Evolutionary conservation across 75 land plant species (phyloP).

Genomic region (Ceratopteris richardii): DNA sequence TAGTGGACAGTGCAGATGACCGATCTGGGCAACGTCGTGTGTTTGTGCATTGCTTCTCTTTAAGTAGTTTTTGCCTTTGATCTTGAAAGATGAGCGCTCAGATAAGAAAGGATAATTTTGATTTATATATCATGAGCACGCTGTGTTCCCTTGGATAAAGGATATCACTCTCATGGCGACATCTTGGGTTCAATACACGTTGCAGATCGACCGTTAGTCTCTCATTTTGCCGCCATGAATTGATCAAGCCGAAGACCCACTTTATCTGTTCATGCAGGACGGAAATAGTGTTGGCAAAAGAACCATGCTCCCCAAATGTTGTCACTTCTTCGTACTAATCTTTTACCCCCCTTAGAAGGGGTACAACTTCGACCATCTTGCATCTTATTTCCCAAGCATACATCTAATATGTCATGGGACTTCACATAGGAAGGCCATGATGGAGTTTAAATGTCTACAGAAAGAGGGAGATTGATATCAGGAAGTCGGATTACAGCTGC

Average conservation of each 20-base stretch:
- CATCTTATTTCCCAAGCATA: constrained; percentile 40
- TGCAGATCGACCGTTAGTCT: too few species aligned
- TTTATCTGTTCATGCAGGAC: constrained; percentile 56
- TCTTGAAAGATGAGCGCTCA: too few species aligned
- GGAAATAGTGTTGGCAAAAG: constrained; percentile 81
- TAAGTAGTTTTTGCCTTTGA: too few species aligned
- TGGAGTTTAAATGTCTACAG: constrained; percentile 22
- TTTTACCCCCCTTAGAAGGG: constrained; percentile 31
- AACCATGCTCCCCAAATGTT: constrained; percentile 95
- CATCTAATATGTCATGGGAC: constrained; percentile 43
- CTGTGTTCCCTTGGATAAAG: too few species aligned
- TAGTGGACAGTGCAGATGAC: too few species aligned
- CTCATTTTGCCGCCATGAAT: too few species aligned
- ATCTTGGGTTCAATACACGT: too few species aligned
- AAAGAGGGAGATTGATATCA: constrained; percentile 59
- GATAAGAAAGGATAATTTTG: too few species aligned
- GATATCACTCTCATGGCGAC: too few species aligned
- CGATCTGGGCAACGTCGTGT: too few species aligned
- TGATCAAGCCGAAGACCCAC: constrained; percentile 69
- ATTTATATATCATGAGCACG: too few species aligned
- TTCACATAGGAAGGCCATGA: constrained; percentile 22
- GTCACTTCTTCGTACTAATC: constrained; percentile 45
- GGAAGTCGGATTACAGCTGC: constrained; percentile 39
- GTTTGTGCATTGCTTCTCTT: too few species aligned
- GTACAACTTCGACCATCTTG: constrained; percentile 35